Base-by-base conservation (phyloP, 2,329 filamentous ascomycete genomes). In the Arachnomyces sp. region DNA sequence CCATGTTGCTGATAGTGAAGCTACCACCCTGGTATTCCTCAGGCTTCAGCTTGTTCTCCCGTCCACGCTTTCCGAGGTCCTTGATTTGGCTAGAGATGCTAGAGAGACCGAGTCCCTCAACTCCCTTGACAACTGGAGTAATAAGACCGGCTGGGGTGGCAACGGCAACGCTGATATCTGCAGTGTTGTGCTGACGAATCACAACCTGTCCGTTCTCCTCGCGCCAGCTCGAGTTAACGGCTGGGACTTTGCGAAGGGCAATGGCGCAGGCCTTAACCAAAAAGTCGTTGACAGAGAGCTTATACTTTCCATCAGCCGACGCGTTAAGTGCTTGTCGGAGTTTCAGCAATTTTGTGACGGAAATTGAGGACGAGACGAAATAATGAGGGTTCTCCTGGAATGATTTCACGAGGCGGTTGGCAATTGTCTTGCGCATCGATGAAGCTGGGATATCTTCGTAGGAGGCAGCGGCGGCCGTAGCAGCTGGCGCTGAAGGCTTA, bases 1-100 rank as follows among this genome's bases (percentile, higher is more conserved):
- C 92, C 92, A 98, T 94, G 80, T 98, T 98, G 72, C 86, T 94
- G 71, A 98, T 96, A 67, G 90, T 95, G 72, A 98, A 95, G 64
- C 87, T 94, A 65, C 92, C 92, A 42, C 92, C 92, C 76, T 95
- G 90, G 80, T 94, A 98, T 72, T 98, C 89, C 68, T 98, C 90
- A 35, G 92, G 92, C 83, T 96, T 96, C 57, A 98, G 84, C 81
- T 96, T 98, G 71, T 86, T 86, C 55, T 96, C 92, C 47, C 88
- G 81, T 48, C 92, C 92, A 64, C 87, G 86, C 80, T 94, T 95
- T 62, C 89, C 89, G 41, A 98, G 85, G 61, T 95, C 88, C 77
- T 96, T 96, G 72, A 98, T 83, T 65, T 86, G 77, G 57, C 75
- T 69, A 40, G 88, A 95, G 71, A 98, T 95, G 62, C 78, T 77